Evolutionary conservation across 495 filamentous ascomycete species (phyloP).

Genomic region (Xylaria venustula): DNA sequence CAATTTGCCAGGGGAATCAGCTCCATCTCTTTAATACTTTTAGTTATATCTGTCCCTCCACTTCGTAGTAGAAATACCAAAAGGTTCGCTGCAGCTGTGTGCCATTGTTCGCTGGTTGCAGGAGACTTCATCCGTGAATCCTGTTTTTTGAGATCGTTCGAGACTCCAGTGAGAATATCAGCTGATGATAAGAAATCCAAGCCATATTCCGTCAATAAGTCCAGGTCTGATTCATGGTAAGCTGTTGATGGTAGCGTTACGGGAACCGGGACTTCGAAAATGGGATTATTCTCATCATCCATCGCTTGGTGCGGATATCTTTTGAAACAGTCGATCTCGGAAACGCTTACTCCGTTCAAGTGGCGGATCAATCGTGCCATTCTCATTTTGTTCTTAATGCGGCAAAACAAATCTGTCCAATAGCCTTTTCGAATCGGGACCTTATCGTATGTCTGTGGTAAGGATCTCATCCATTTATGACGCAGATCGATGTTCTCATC

Average conservation of each 20-base stretch:
- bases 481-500: conserved; percentile 20
- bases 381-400: neutral
- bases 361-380: neutral
- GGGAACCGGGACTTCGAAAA: neutral
- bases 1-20: conserved; percentile 14
- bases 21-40: conserved; percentile 8
- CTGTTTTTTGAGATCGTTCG: neutral
- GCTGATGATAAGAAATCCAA: neutral
- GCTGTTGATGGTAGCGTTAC: neutral
- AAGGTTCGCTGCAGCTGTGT: neutral
- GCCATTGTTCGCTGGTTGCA: neutral
- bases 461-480: conserved; percentile 33
- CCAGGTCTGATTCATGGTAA: neutral
- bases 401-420: neutral
- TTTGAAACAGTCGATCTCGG: neutral
- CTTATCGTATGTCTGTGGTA: conserved; percentile 22
- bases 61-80: neutral
- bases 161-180: neutral
- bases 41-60: neutral
- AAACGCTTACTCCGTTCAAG: neutral
- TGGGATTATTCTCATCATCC: neutral
- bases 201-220: neutral
- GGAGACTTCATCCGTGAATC: neutral
- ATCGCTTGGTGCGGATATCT: neutral
- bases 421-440: neutral